Conservation (phyloP, 1,284 basidiomycete genomes). For the Puccinia hordei region DNA sequence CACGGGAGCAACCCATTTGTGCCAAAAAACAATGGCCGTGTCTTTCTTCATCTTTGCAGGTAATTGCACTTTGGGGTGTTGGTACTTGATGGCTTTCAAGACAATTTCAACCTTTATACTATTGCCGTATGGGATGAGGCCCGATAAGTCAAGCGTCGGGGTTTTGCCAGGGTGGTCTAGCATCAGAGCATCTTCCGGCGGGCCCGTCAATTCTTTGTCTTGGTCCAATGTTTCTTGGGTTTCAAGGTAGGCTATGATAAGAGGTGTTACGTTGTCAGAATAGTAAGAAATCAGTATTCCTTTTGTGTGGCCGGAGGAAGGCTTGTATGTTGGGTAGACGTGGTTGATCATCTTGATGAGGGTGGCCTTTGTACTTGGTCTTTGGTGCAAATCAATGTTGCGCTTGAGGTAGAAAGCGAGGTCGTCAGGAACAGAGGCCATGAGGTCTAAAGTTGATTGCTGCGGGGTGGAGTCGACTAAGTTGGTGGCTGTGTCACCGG, state of each 20-base stretch:
- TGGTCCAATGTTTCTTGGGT: not conserved
- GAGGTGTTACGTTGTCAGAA: not conserved
- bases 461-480: too few species aligned
- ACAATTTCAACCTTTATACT: not conserved
- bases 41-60: not conserved
- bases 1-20: not conserved
- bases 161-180: too few species aligned
- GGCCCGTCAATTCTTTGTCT: not conserved
- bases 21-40: not conserved
- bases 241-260: not conserved
- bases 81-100: not conserved
- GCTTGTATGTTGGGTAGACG: not conserved
- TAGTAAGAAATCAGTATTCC: not conserved
- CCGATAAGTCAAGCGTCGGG: not conserved
- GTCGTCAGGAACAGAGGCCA: not conserved
- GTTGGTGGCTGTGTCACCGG: too few species aligned
- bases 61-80: not conserved
- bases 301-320: not conserved
- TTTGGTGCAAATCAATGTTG: not conserved
- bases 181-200: too few species aligned
- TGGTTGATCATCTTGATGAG: not conserved
- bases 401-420: not conserved
- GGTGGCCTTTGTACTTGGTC: not conserved
- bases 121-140: not conserved
- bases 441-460: not conserved